A percentile compares a stretch with the other conserved stretches of the same genome.
phyloP scores from a whole-genome alignment of 257 asterid genomes.

The Scutellaria galericulata region DNA sequence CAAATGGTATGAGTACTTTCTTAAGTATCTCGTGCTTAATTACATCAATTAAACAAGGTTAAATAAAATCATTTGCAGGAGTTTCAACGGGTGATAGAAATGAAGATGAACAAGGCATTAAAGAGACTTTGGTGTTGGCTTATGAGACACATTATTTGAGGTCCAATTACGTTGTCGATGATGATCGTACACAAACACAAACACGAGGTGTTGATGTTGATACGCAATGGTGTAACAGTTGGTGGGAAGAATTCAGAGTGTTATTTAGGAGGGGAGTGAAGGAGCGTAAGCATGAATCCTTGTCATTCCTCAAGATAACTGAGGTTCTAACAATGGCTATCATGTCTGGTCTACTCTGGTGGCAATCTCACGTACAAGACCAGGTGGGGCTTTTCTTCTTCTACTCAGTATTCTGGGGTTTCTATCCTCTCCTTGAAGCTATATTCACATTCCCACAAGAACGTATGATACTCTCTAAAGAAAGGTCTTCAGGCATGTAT shows the following conservation, averaged over 20 bases:
- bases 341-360: slow-evolving; percentile 35
- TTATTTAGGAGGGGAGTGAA: slow-evolving; percentile 64
- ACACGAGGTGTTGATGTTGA: slow-evolving; percentile 24
- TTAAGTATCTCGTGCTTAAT: too few relatives aligned
- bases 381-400: slow-evolving; percentile 68
- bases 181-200: slow-evolving; percentile 8
- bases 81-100: slow-evolving; percentile 23
- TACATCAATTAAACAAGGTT: too few relatives aligned
- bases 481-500: slow-evolving; percentile 82
- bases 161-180: slow-evolving; percentile 32
- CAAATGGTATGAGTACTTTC: slow-evolving; percentile 64
- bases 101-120: slow-evolving; percentile 50
- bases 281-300: slow-evolving; percentile 64
- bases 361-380: slow-evolving; percentile 21
- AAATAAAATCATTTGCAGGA: too few relatives aligned
- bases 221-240: slow-evolving; percentile 57
- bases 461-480: slow-evolving; percentile 63
- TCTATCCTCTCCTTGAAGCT: slow-evolving; percentile 66
- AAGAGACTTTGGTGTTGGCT: slow-evolving; percentile 45
- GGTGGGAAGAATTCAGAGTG: slow-evolving; percentile 71
- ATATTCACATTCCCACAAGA: slow-evolving; percentile 81
- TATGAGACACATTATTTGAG: slow-evolving; percentile 44
- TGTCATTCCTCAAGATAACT: slow-evolving; percentile 51
- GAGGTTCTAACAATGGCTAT: slow-evolving; percentile 54
- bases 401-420: slow-evolving; percentile 70